phyloP scores from a whole-genome alignment of 371 early-diverging fungal species.

The Rhizopus arrhizus region DNA sequence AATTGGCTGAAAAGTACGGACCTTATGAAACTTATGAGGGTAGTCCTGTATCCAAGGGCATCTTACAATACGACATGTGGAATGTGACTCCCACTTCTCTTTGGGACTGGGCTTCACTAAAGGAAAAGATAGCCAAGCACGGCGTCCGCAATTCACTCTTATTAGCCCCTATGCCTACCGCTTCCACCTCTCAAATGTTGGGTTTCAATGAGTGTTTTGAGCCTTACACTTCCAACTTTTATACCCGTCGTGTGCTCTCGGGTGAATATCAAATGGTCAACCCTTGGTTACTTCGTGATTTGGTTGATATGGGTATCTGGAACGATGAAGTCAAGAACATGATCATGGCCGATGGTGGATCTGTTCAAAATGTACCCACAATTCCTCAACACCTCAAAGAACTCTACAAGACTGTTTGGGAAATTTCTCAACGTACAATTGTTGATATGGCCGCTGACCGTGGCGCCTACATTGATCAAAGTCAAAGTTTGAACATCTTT shows the following conservation, averaged over 20 bases:
- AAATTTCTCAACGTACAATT: conserved; percentile 86
- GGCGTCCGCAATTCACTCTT: conserved; percentile 96
- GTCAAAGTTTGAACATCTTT: conserved; percentile 97
- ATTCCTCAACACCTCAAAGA: conserved; percentile 89
- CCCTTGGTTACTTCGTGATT: conserved; percentile 91
- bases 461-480: conserved; percentile 97
- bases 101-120: conserved; percentile 91
- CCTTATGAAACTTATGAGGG: conserved; percentile 92
- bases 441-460: conserved; percentile 90
- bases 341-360: conserved; percentile 94
- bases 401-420: conserved; percentile 99
- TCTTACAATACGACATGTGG: conserved; percentile 97
- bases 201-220: conserved; percentile 99
- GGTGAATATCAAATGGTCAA: conserved; percentile 99
- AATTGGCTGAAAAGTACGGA: conserved; percentile 83
- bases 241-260: conserved; percentile 94
- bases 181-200: conserved; percentile 97
- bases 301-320: conserved; percentile 93
- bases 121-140: conserved; percentile 77
- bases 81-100: conserved; percentile 72
- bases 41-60: conserved; percentile 88
- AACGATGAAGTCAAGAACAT: conserved; percentile 93
- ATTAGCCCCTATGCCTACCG: conserved; percentile 99
- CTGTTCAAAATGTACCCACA: conserved; percentile 78
- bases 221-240: conserved; percentile 95